Evolutionary conservation across 2,329 filamentous ascomycete species (phyloP).

Genomic region (Epicoccum sorghinum): DNA sequence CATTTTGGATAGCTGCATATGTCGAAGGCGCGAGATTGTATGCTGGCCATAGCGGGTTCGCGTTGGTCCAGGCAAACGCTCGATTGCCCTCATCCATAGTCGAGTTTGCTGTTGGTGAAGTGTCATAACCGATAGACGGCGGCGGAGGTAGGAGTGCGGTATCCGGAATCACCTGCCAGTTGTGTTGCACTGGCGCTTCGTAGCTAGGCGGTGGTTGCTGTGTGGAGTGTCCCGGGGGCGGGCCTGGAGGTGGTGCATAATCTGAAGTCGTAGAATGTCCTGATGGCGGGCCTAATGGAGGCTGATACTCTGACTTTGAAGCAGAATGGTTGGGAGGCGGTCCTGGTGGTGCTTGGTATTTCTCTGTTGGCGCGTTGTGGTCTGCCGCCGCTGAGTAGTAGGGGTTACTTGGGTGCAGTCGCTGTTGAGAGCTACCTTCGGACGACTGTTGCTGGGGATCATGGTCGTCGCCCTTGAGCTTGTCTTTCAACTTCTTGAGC

Average conservation of each 20-base stretch:
- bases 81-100: constrained; percentile 66
- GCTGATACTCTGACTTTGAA: constrained; percentile 19
- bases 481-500: constrained; percentile 46
- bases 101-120: constrained; percentile 73
- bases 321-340: constrained; percentile 36
- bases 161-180: constrained; percentile 77
- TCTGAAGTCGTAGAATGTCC: constrained; percentile 17
- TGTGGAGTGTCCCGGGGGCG: constrained; percentile 35
- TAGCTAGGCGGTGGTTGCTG: constrained; percentile 44
- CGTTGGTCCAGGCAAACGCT: constrained; percentile 69
- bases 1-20: constrained; percentile 55
- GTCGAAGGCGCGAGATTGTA: constrained; percentile 57
- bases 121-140: constrained; percentile 69
- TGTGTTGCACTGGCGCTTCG: constrained; percentile 66
- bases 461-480: constrained; percentile 38
- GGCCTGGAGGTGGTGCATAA: constrained; percentile 36
- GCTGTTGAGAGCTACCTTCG: constrained; percentile 25
- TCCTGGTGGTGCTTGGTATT: constrained; percentile 39
- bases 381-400: constrained; percentile 28
- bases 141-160: constrained; percentile 75
- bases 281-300: constrained; percentile 29
- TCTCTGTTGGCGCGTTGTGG: constrained; percentile 25
- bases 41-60: constrained; percentile 64
- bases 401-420: constrained; percentile 34
- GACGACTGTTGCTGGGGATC: constrained; percentile 8